Evolutionary conservation across 495 filamentous ascomycete genomes (phyloP).

Genomic region (Tuber magnatum): DNA sequence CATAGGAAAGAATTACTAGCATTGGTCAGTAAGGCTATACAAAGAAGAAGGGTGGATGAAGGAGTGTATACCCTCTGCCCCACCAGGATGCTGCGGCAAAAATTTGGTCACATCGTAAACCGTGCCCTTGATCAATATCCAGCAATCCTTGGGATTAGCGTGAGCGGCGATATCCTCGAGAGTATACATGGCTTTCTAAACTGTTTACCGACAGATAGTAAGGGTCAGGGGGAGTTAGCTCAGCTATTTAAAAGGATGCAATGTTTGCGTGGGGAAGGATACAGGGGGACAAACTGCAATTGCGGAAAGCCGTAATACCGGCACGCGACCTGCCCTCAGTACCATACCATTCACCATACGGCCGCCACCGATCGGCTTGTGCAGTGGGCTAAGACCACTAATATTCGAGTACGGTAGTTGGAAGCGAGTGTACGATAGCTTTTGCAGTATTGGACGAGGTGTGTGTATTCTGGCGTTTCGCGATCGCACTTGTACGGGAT

Average conservation of each 20-base stretch:
- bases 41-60: neutral
- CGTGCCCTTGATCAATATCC: slow-evolving; percentile 64
- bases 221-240: neutral
- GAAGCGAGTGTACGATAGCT: no score
- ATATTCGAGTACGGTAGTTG: no score
- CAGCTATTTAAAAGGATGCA: neutral
- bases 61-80: slow-evolving; percentile 45
- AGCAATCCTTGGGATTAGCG: slow-evolving; percentile 59
- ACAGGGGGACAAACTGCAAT: neutral
- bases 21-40: slow-evolving; percentile 10
- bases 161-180: slow-evolving; percentile 51
- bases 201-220: neutral
- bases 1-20: slow-evolving; percentile 59
- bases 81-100: slow-evolving; percentile 58
- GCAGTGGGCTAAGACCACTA: no score
- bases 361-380: no score
- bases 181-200: slow-evolving; percentile 25
- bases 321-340: neutral
- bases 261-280: neutral
- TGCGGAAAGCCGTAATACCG: neutral
- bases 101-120: slow-evolving; percentile 74
- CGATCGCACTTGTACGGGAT: no score
- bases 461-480: no score
- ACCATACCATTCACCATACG: no score
- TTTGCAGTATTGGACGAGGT: no score